Percentiles rank a stretch among this genome's conserved stretches.
These are phyloP conservation scores for Pyrenochaeta sp. DNA, from an alignment of 2,329 filamentous ascomycete genomes.

Conservation along the genomic window DNA sequence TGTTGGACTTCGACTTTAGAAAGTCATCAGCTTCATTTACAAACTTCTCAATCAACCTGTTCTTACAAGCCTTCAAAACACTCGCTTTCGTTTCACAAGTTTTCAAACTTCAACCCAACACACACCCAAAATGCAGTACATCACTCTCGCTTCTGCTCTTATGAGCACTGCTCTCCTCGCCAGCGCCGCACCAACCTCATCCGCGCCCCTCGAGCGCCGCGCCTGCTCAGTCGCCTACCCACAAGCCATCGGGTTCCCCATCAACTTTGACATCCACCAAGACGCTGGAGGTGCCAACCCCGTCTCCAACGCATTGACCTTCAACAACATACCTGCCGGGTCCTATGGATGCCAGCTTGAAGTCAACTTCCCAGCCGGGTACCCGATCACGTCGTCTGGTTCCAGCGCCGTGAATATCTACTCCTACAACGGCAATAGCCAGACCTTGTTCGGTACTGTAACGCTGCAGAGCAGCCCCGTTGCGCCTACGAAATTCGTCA, in stretches of 20 bases:
- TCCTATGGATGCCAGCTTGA: conserved; percentile 38
- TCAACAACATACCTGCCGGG: conserved; percentile 27
- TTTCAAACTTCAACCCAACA: not conserved
- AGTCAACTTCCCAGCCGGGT: conserved; percentile 31
- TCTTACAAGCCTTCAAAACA: not conserved
- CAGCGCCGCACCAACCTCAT: conserved; percentile 15
- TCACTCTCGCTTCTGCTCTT: conserved; percentile 21
- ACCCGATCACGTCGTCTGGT: conserved; percentile 23
- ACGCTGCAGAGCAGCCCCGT: conserved; percentile 23
- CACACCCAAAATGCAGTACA: conserved; percentile 32
- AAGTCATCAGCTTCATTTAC: not conserved
- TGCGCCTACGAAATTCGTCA: conserved; percentile 22
- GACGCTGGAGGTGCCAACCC: conserved; percentile 23
- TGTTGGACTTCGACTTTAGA: not conserved
- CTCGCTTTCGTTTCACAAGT: not conserved
- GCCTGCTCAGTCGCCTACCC: conserved; percentile 29
- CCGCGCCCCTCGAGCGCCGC: conserved; percentile 18
- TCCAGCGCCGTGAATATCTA: conserved; percentile 28
- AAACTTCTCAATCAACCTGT: not conserved
- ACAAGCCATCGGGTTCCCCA: conserved; percentile 24
- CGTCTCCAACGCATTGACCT: conserved; percentile 19
- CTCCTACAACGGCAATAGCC: conserved; percentile 6
- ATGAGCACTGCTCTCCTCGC: conserved; percentile 18
- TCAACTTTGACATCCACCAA: conserved; percentile 27
- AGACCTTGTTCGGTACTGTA: conserved; percentile 25